Percentiles rank a stretch among this genome's conserved stretches.
These are phyloP conservation scores for Neobulgaria alba DNA, from an alignment of 2,329 filamentous ascomycete species.

Conservation along the genomic window DNA sequence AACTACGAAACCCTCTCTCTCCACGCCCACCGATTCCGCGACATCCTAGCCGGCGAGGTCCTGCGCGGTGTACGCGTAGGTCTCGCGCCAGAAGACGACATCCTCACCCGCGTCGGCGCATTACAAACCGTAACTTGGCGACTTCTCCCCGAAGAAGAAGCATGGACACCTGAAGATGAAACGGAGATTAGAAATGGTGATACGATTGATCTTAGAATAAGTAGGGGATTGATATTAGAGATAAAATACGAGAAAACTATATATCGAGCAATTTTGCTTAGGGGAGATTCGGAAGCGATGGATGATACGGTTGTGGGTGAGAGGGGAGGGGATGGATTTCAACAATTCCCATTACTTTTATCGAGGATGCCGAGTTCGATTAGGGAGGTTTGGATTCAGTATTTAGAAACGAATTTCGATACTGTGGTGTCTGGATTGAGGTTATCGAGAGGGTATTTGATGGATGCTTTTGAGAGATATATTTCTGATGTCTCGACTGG, in stretches of 20 bases:
- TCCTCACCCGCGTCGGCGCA: conserved; percentile 31
- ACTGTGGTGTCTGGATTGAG: conserved; percentile 31
- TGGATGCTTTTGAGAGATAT: conserved; percentile 24
- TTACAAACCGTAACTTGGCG: conserved; percentile 35
- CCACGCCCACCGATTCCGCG: conserved; percentile 34
- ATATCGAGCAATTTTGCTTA: conserved; percentile 24
- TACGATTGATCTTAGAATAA: conserved; percentile 10
- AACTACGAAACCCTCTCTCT: conserved; percentile 27
- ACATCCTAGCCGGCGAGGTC: conserved; percentile 36
- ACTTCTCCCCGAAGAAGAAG: conserved; percentile 33
- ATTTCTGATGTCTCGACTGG: conserved; percentile 18
- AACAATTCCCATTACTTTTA: conserved; percentile 35
- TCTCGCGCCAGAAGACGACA: conserved; percentile 29
- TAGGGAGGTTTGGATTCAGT: conserved; percentile 34
- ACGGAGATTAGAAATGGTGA: conserved; percentile 10
- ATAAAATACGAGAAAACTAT: conserved; percentile 25
- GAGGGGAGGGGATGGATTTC: conserved; percentile 27
- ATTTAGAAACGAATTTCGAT: conserved; percentile 36
- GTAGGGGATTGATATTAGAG: conserved; percentile 20
- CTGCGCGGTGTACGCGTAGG: conserved; percentile 38
- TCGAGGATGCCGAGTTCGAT: conserved; percentile 37
- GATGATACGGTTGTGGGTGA: conserved; percentile 1
- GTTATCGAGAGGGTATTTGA: conserved; percentile 32
- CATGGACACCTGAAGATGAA: conserved; percentile 21
- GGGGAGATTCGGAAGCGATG: conserved; percentile 8